These are phyloP conservation scores for Raffaelea arxii DNA, from an alignment of 2,329 filamentous ascomycete species.

Conservation along the genomic window DNA sequence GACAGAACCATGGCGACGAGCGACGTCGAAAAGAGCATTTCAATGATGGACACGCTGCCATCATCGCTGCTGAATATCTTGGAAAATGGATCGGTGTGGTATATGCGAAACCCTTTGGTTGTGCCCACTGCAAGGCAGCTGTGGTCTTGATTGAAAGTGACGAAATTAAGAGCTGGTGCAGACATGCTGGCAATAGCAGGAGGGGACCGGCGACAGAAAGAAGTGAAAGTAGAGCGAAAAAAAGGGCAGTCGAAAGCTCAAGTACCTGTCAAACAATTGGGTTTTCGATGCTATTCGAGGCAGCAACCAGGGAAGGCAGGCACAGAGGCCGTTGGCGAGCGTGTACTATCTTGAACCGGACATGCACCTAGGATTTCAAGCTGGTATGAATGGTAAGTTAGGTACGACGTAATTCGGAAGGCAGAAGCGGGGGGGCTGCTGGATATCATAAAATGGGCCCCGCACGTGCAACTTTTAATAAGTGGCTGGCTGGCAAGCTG, in stretches of 20 bases:
- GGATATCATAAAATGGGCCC: too few relatives aligned
- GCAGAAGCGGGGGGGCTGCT: too few relatives aligned
- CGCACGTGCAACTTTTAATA: too few relatives aligned
- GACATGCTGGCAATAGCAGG: conserved; percentile 39
- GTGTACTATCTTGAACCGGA: too few relatives aligned
- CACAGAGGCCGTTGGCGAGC: too few relatives aligned
- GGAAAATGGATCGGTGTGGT: conserved; percentile 91
- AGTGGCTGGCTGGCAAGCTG: too few relatives aligned
- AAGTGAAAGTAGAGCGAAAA: conserved; percentile 1
- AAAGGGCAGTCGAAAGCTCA: not conserved
- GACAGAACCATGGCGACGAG: conserved; percentile 89
- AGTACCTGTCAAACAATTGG: conserved; percentile 1
- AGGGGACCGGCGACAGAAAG: too few relatives aligned
- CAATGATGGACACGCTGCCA: conserved; percentile 88
- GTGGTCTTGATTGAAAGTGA: conserved; percentile 99
- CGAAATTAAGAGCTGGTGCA: conserved; percentile 78
- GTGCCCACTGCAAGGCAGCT: conserved; percentile 94
- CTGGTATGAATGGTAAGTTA: too few relatives aligned
- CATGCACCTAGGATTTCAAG: too few relatives aligned
- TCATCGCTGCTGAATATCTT: conserved; percentile 93
- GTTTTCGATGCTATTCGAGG: not conserved
- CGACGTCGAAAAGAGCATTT: conserved; percentile 98
- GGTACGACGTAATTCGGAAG: too few relatives aligned
- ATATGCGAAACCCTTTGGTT: conserved; percentile 88
- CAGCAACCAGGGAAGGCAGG: too few relatives aligned